These are phyloP conservation scores for Phlebiopsis gigantea DNA, from an alignment of 768 basidiomycete species.

Conservation along the genomic window DNA sequence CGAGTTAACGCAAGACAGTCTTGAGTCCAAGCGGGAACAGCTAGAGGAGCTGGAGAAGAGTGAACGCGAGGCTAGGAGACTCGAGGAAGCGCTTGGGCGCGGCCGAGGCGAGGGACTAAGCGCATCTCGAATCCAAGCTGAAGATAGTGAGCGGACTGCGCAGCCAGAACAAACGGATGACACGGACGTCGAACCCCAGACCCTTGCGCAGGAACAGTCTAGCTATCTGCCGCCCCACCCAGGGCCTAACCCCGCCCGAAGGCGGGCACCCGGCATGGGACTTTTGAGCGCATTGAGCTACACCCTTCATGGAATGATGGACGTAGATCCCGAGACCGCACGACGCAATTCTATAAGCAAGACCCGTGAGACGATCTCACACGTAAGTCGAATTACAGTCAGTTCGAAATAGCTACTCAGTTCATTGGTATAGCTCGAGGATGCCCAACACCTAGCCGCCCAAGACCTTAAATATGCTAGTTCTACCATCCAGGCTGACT, in stretches of 20 bases:
- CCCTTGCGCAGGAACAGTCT: slow-evolving; percentile 34
- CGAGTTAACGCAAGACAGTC: slow-evolving; percentile 90
- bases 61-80: slow-evolving; percentile 82
- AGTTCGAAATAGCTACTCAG: not conserved
- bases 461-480: slow-evolving; percentile 96
- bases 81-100: slow-evolving; percentile 73
- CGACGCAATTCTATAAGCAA: slow-evolving; percentile 90
- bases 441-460: slow-evolving; percentile 85
- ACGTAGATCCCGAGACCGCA: slow-evolving; percentile 95
- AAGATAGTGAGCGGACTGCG: slow-evolving; percentile 18
- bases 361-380: slow-evolving; percentile 91
- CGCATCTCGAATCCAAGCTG: slow-evolving; percentile 20
- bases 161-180: slow-evolving; percentile 17
- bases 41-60: slow-evolving; percentile 90
- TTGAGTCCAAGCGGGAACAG: slow-evolving; percentile 79
- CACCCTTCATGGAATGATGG: slow-evolving; percentile 97
- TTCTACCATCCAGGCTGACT: slow-evolving; percentile 93
- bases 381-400: slow-evolving; percentile 43
- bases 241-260: slow-evolving; percentile 63
- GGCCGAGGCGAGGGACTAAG: slow-evolving; percentile 18
- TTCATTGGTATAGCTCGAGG: slow-evolving; percentile 66
- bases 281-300: slow-evolving; percentile 89
- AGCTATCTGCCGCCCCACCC: slow-evolving; percentile 70
- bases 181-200: slow-evolving; percentile 21
- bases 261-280: slow-evolving; percentile 74